Base-by-base conservation (phyloP, 768 basidiomycete species). In the Polyporus arcularius region DNA sequence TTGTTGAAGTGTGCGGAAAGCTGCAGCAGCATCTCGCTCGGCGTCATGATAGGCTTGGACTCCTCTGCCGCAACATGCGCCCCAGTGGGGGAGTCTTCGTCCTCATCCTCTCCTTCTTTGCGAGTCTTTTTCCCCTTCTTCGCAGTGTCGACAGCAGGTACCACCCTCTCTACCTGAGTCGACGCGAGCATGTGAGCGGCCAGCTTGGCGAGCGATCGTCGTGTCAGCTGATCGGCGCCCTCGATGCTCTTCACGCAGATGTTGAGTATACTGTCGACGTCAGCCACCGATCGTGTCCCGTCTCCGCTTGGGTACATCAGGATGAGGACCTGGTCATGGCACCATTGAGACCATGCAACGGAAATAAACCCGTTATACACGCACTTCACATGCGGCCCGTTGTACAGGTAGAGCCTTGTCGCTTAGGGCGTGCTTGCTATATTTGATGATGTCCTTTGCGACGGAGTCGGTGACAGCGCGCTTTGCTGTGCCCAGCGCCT, bases 391-490 rank as follows among this genome's bases (percentile, higher is more conserved):
- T 8, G 89, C 88, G 2, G 85, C 93, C 26, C 96, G 85, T 70
- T 97, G 93, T 16, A 98, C 83, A 5, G 93, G 84, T 4, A 94
- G 76, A 7, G 88, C 86, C 74, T 93, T 95, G 73, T 98, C 96
- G 0, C 79, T 79, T 1, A 98, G 75, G 1, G 84, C 85, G 40
- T 81, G 79, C 67, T 83, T 87, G 78, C 90, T 87, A 63, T 91
- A 87, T 74, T 96, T 98, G 54, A 92, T 68, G 48, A 96, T 82
- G 67, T 99, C 97, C 70, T 85, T 94, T 55, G 81, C 73, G 2
- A 85, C 77, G 4, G 86, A 77, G 61, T 99, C 96, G 0, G 91
- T 86, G 1, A 96, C 80, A 0, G 94, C 94, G 55, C 88, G 87
- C 63, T 89, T 94, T 0, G 93, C 94, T 1, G 87, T 88, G 10